These are phyloP conservation scores for Aegilops umbellulata DNA, from an alignment of 176 grass and related monocot species.

Conservation along the genomic window DNA sequence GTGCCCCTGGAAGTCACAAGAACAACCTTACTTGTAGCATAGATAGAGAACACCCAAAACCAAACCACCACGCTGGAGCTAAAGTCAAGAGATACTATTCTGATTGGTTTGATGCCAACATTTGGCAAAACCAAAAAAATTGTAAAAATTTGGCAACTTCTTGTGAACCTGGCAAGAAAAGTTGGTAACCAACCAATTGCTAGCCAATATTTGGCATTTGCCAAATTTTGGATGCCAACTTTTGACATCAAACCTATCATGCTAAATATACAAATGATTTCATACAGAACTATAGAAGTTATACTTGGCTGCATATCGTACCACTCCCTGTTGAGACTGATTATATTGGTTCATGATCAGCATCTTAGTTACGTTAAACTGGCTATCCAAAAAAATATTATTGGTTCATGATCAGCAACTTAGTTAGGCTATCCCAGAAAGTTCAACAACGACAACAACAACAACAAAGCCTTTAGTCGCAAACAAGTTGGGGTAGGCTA, in stretches of 20 bases:
- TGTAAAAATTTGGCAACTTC: no score
- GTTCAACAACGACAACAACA: not conserved
- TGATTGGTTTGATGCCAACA: no score
- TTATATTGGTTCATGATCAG: constrained; percentile 15
- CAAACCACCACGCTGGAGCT: not conserved
- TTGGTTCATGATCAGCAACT: not conserved
- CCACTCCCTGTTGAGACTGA: not conserved
- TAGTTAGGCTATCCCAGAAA: not conserved
- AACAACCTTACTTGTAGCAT: constrained; percentile 15
- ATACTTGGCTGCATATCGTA: not conserved
- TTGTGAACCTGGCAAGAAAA: no score
- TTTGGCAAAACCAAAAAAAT: no score
- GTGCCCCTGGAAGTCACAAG: constrained; percentile 61
- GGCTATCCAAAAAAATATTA: not conserved
- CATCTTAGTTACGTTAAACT: not conserved
- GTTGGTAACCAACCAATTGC: no score
- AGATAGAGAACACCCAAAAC: not conserved
- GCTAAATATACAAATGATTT: not conserved
- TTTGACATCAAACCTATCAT: no score
- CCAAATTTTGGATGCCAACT: no score
- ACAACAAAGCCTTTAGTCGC: no score
- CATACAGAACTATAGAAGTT: not conserved
- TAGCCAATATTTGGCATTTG: no score
- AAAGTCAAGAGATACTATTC: no score
- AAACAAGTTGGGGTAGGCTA: no score